Evolutionary conservation across 805 yeast genomes (phyloP).

Genomic region (Cyberlindnera nakhonratchasimensis): DNA sequence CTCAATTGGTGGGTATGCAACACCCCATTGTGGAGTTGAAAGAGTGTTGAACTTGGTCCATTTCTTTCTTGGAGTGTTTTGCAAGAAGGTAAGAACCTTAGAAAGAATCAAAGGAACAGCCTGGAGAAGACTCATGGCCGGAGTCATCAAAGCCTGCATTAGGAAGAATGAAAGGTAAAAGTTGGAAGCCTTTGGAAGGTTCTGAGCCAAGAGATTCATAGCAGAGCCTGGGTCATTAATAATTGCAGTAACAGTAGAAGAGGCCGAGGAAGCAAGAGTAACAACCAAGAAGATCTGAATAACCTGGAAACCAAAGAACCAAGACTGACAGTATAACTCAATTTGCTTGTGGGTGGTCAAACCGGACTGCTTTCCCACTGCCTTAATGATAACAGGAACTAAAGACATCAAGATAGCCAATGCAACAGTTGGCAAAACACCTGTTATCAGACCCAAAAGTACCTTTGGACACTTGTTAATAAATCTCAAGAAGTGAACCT

Average conservation of each 20-base stretch:
- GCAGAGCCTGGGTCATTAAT: constrained; percentile 64
- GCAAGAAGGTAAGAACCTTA: constrained; percentile 70
- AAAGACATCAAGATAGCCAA: constrained; percentile 81
- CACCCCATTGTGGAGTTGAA: constrained; percentile 74
- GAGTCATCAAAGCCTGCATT: constrained; percentile 73
- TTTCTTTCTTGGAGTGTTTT: constrained; percentile 86
- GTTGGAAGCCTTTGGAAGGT: constrained; percentile 87
- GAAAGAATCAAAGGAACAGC: constrained; percentile 68
- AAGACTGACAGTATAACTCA: constrained; percentile 79
- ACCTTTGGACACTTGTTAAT: constrained; percentile 67
- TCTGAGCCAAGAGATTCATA: constrained; percentile 67
- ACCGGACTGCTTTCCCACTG: constrained; percentile 74
- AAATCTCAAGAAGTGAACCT: constrained; percentile 71
- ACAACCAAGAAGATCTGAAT: constrained; percentile 84
- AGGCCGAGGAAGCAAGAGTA: constrained; percentile 78
- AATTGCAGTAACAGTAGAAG: constrained; percentile 70
- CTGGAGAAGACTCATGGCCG: constrained; percentile 77
- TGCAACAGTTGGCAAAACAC: constrained; percentile 78
- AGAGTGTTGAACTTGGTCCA: constrained; percentile 74
- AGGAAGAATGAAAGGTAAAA: constrained; percentile 82
- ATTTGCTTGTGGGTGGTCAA: constrained; percentile 64
- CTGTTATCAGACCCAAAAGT: constrained; percentile 81
- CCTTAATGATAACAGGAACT: constrained; percentile 79
- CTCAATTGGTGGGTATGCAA: constrained; percentile 74
- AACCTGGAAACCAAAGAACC: constrained; percentile 89